These are phyloP conservation scores for Aspergillus pseudoviridinutans DNA, from an alignment of 2,329 filamentous ascomycete genomes.

Conservation along the genomic window DNA sequence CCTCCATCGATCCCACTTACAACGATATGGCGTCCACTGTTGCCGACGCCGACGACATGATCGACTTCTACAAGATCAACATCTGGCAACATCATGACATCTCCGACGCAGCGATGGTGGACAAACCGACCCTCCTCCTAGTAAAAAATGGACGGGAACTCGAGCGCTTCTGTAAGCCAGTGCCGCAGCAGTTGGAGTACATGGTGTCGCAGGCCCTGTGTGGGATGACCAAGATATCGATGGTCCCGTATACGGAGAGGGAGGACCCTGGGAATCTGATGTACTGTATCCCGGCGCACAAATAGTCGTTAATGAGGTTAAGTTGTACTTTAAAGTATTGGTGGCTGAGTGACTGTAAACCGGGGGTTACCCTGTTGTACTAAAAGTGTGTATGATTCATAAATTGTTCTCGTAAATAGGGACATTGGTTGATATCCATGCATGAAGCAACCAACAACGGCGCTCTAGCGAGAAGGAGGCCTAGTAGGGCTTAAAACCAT, in stretches of 20 bases:
- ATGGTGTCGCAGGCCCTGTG: not conserved
- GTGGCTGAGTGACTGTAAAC: not conserved
- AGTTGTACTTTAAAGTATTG: not conserved
- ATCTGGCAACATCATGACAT: not conserved
- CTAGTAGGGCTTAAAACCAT: no score
- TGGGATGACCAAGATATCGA: not conserved
- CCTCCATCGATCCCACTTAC: not conserved
- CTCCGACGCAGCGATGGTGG: not conserved
- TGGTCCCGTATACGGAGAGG: not conserved
- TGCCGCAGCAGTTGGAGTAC: not conserved
- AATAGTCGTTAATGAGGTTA: not conserved
- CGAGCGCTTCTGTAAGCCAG: not conserved
- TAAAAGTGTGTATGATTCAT: not conserved
- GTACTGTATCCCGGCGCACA: not conserved
- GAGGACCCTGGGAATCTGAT: not conserved
- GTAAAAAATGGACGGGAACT: not conserved
- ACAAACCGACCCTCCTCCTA: not conserved
- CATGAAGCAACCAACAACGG: no score
- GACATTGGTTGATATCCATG: not conserved
- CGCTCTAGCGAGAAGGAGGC: no score
- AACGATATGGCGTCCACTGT: not conserved
- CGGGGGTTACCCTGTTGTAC: not conserved
- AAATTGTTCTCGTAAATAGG: not conserved
- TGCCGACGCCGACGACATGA: not conserved
- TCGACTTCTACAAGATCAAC: not conserved